These are phyloP conservation scores for Boletus reticulatus DNA, from an alignment of 768 basidiomycete genomes.

Conservation along the genomic window DNA sequence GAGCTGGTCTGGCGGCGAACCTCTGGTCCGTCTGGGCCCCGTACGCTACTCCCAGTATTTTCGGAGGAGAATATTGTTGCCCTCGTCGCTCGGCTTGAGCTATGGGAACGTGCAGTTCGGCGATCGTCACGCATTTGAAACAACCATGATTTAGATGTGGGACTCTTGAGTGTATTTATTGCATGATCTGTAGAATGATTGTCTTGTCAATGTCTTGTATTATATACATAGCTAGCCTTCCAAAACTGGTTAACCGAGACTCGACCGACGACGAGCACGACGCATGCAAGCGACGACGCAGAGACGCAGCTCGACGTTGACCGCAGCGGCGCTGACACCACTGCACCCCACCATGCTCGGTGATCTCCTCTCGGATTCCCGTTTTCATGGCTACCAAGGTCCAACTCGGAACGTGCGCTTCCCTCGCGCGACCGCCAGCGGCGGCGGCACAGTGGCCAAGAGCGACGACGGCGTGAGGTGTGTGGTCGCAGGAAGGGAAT, in stretches of 20 bases:
- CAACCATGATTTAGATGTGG: not conserved
- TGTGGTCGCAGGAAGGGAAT: conserved; percentile 78
- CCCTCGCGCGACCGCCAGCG: conserved; percentile 54
- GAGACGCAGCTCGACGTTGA: conserved; percentile 28
- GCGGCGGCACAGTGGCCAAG: conserved; percentile 66
- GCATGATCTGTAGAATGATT: not conserved
- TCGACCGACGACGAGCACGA: no score
- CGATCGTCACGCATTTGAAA: conserved; percentile 16
- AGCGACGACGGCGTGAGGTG: conserved; percentile 65
- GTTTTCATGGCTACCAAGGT: conserved; percentile 43
- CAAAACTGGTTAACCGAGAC: conserved; percentile 27
- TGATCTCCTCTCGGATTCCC: conserved; percentile 41
- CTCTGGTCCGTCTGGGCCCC: conserved; percentile 5
- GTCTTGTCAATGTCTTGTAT: no score
- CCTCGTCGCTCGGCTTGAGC: conserved; percentile 23
- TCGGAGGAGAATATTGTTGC: conserved; percentile 26
- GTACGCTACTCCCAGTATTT: conserved; percentile 13
- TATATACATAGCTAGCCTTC: not conserved
- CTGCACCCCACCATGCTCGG: conserved; percentile 4
- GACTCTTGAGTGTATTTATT: not conserved
- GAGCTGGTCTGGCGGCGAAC: conserved; percentile 29
- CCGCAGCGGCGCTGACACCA: not conserved
- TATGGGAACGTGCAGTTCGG: conserved; percentile 31
- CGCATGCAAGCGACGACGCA: conserved; percentile 24
- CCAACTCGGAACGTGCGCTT: conserved; percentile 56